Base-by-base conservation (phyloP, 371 early-diverging fungal genomes). In the Rhizopus sp. region DNA sequence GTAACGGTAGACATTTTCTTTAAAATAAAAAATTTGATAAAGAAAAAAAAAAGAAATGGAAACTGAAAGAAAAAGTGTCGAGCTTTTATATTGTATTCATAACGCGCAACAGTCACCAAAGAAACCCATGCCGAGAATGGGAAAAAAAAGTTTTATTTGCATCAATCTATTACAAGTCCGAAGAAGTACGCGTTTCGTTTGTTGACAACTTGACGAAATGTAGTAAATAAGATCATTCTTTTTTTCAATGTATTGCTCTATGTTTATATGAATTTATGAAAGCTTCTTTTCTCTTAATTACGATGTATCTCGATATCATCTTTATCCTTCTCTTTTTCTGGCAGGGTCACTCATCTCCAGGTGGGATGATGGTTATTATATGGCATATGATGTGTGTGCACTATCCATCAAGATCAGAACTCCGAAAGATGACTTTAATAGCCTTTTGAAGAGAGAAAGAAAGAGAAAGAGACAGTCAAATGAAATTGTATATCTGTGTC, bases 1-100 rank as follows among this genome's bases (percentile, higher is more conserved):
- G 78, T 70, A 70, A 91, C 86, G 50, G 84, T 50, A 50, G 57
- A 57, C 57, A 57, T 57, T 29, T 9, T 46, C 30, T 44, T 53
- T 41, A 53, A 50, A 10, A 38, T n/a, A 23, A 46, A 46, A 16
- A 29, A 50, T 34, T 53, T 41, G 4, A 50, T 49, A 16, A 50
- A 57, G 23, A 38, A 6, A 50, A 12, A 48, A n/a, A 39, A 32
- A 56, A 49, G 17, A 39, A 50, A 57, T 40, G 50, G 50, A 49
- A 33, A 32, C 16, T 7, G 32, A 47, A 12, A 23, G 13, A 47
- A 47, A 23, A 30, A 9, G 31, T 35, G 31, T 49, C 33, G 31
- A 46, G 46, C 0, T 46, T 46, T 29, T 46, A 46, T 46, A 46
- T 23, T 46, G 9, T 46, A 23, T 9, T 46, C 29, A 46, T 4